A percentile compares a stretch with the other conserved stretches of the same genome.
These are phyloP conservation scores for Sporothrix variecibatus DNA, from an alignment of 2,329 filamentous ascomycete genomes.

Conservation along the genomic window DNA sequence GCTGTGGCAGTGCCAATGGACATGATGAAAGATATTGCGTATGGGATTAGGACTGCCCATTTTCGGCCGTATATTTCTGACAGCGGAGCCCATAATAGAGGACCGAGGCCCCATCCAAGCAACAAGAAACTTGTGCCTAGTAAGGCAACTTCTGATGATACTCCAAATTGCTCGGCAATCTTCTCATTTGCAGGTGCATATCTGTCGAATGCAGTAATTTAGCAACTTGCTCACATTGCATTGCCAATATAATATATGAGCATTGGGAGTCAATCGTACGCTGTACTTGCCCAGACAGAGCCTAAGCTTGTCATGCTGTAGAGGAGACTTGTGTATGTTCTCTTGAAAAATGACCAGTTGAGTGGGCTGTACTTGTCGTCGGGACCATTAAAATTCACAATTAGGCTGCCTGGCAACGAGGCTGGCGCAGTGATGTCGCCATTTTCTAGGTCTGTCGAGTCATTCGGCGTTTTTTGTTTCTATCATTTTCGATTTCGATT, in stretches of 20 bases:
- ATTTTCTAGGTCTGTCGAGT: neutral
- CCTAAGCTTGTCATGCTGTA: constrained; percentile 22
- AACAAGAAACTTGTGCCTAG: constrained; percentile 21
- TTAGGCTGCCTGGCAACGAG: neutral
- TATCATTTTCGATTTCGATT: neutral
- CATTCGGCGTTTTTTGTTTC: neutral
- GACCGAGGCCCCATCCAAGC: constrained; percentile 6
- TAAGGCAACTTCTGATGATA: constrained; percentile 20
- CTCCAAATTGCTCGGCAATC: constrained; percentile 14
- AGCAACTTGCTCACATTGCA: neutral
- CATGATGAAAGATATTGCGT: neutral
- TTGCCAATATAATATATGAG: neutral
- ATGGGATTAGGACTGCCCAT: neutral
- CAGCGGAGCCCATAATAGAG: neutral
- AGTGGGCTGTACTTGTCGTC: constrained; percentile 14
- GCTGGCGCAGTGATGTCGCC: neutral
- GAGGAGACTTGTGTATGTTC: constrained; percentile 19
- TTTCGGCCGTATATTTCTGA: neutral
- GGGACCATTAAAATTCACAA: constrained; percentile 14
- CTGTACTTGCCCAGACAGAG: constrained; percentile 24
- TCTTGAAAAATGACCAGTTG: constrained; percentile 23
- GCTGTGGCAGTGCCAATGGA: neutral
- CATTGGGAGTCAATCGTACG: constrained; percentile 5
- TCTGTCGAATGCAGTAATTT: neutral
- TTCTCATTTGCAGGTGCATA: constrained; percentile 20